Evolutionary conservation across 1,284 basidiomycete genomes (phyloP).

Genomic region (Caloboletus firmus): DNA sequence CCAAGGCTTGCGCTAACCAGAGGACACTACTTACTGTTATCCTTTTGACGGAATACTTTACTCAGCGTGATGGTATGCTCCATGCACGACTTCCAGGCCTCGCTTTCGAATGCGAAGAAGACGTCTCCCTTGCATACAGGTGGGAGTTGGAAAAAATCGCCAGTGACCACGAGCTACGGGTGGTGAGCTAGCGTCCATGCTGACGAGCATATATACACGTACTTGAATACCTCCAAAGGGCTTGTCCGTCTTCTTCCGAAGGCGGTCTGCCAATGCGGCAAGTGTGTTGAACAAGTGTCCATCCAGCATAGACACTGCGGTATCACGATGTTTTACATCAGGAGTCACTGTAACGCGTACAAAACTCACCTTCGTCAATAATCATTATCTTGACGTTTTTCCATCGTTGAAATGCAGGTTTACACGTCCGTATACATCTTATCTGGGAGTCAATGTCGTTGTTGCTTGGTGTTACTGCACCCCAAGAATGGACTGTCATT

Average conservation of each 20-base stretch:
- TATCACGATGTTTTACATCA: not conserved
- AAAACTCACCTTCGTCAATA: conserved; percentile 71
- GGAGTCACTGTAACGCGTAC: not conserved
- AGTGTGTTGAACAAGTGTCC: conserved; percentile 75
- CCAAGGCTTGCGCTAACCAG: not conserved
- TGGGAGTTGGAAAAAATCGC: conserved; percentile 89
- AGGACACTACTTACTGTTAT: conserved; percentile 39
- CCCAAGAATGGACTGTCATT: conserved; percentile 79
- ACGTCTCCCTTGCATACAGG: conserved; percentile 53
- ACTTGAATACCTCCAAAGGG: conserved; percentile 87
- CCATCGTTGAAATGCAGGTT: conserved; percentile 62
- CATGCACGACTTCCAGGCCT: conserved; percentile 70
- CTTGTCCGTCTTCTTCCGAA: conserved; percentile 54
- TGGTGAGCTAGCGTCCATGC: not conserved
- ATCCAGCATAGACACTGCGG: conserved; percentile 81
- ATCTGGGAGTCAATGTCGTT: conserved; percentile 59
- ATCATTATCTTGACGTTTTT: conserved; percentile 68
- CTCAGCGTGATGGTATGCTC: conserved; percentile 69
- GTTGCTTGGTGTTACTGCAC: conserved; percentile 69
- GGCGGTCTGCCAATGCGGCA: conserved; percentile 43
- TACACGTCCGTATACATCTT: conserved; percentile 50
- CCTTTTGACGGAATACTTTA: conserved; percentile 70
- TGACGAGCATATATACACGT: conserved; percentile 4
- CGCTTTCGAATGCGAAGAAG: conserved; percentile 76
- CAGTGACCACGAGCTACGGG: conserved; percentile 67